A percentile compares a stretch with the other conserved stretches of the same genome.
These are phyloP conservation scores for Pseudoturritis turrita DNA, from an alignment of 345 rosid genomes.

Conservation along the genomic window DNA sequence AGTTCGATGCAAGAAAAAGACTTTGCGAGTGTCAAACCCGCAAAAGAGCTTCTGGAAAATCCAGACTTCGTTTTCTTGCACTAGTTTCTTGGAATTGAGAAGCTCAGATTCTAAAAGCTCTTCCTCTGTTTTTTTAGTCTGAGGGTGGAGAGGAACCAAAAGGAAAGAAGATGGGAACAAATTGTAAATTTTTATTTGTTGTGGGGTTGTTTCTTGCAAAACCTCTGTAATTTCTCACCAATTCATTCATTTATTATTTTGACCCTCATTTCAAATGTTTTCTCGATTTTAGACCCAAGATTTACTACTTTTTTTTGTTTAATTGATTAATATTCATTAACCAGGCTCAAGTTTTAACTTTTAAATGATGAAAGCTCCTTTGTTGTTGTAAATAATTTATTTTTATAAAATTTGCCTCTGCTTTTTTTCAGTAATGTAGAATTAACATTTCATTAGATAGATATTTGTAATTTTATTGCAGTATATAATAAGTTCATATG, in stretches of 20 bases:
- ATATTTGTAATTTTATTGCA: no score
- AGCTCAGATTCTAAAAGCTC: constrained; percentile 30
- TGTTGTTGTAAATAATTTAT: background rate
- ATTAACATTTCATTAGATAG: background rate
- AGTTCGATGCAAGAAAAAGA: constrained; percentile 80
- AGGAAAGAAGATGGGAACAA: constrained; percentile 24
- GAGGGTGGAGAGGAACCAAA: constrained; percentile 12
- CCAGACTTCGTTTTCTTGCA: constrained; percentile 82
- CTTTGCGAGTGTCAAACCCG: constrained; percentile 70
- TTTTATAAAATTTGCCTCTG: background rate
- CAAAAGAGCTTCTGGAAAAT: constrained; percentile 72
- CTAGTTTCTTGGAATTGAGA: constrained; percentile 38
- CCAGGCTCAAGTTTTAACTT: background rate
- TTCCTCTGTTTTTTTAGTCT: constrained; percentile 31
- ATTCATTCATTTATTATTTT: constrained; percentile 30
- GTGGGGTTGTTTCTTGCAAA: constrained; percentile 30
- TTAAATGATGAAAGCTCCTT: background rate
- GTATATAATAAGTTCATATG: background rate
- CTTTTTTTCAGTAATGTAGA: background rate
- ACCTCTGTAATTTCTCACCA: background rate
- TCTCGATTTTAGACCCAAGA: background rate
- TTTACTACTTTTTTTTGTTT: background rate
- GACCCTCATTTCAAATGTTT: constrained; percentile 8
- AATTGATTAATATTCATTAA: background rate
- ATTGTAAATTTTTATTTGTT: constrained; percentile 23